These are phyloP conservation scores for Nicotiana knightiana DNA, from an alignment of 257 asterid genomes.

Conservation along the genomic window DNA sequence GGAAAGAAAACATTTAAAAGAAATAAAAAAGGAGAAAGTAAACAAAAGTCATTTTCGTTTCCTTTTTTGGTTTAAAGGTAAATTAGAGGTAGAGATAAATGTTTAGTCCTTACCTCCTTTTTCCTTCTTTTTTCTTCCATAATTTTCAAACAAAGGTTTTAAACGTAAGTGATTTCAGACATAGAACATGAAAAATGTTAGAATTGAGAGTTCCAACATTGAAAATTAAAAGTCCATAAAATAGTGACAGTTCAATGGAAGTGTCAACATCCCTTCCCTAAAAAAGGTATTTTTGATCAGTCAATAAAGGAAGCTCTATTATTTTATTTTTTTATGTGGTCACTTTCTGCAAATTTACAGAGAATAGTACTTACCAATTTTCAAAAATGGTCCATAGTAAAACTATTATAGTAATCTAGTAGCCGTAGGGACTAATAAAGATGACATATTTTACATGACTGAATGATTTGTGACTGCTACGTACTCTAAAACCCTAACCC, in stretches of 20 bases:
- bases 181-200: background rate
- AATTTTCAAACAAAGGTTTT: background rate
- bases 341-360: conserved; percentile 1
- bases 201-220: background rate
- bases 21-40: background rate
- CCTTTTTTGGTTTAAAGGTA: background rate
- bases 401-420: background rate
- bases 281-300: background rate
- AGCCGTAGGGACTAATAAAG: background rate
- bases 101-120: background rate
- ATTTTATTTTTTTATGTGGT: background rate
- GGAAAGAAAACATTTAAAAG: background rate
- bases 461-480: conserved; percentile 4
- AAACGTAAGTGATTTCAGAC: background rate
- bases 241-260: conserved; percentile 3
- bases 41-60: background rate
- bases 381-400: background rate
- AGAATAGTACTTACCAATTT: background rate
- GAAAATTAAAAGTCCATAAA: background rate
- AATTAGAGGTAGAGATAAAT: background rate
- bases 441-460: background rate
- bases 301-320: conserved; percentile 1
- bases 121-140: background rate
- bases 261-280: conserved; percentile 11
- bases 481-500: background rate